These are phyloP conservation scores for Pelargonium myrrhifolium DNA, from an alignment of 441 rosid genomes.

Conservation along the genomic window DNA sequence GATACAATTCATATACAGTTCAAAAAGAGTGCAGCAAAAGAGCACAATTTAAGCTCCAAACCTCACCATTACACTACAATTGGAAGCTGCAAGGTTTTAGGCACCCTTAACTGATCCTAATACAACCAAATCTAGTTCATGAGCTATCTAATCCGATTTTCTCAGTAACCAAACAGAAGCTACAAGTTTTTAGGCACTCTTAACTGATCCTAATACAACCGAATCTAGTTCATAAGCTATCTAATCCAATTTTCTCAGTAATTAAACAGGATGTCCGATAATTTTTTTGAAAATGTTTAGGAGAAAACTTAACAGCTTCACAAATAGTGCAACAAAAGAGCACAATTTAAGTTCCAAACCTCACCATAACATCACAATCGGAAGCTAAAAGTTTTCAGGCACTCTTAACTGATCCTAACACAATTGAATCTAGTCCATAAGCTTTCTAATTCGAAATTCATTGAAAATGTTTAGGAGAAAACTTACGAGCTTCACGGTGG, in stretches of 20 bases:
- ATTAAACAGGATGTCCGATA: background rate
- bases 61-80: background rate
- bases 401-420: background rate
- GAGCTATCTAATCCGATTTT: background rate
- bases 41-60: background rate
- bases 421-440: background rate
- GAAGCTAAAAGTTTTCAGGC: too few relatives aligned
- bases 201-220: background rate
- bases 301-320: conserved; percentile 52
- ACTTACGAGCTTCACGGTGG: conserved; percentile 62
- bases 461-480: background rate
- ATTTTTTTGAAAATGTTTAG: background rate
- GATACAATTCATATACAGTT: background rate
- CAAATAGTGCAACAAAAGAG: background rate
- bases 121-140: background rate
- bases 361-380: background rate
- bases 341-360: background rate
- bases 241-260: background rate
- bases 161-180: background rate
- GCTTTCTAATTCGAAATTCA: background rate
- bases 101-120: background rate
- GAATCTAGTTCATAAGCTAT: background rate
- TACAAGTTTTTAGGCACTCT: too few relatives aligned
- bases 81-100: background rate
- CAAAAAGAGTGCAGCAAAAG: background rate